Percentiles rank a stretch among this genome's conserved stretches.
Evolutionary conservation across 176 grass and related monocot species (phyloP).

Genomic region (Triticum timopheevii): DNA sequence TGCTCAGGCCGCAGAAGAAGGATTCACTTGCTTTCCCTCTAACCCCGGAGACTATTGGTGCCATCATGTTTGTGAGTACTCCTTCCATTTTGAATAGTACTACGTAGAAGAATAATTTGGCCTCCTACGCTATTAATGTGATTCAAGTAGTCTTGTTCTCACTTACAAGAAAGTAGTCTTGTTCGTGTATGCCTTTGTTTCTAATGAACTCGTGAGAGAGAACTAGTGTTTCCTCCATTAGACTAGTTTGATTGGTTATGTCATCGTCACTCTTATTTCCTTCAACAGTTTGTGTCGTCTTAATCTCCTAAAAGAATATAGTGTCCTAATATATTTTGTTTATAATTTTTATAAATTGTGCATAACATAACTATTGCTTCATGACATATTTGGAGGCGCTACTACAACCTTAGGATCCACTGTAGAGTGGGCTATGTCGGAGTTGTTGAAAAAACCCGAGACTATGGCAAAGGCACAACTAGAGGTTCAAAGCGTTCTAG

Average conservation of each 20-base stretch:
- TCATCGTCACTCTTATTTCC: background rate
- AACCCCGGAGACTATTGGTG: background rate
- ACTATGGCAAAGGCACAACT: background rate
- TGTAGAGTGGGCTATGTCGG: conserved; percentile 14
- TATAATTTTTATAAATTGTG: background rate
- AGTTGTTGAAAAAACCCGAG: background rate
- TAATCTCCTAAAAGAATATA: too few relatives aligned
- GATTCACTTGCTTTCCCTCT: background rate
- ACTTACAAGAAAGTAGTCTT: too few relatives aligned
- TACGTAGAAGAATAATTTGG: background rate
- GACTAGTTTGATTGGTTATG: background rate
- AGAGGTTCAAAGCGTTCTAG: background rate
- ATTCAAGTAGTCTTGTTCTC: too few relatives aligned
- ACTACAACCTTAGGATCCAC: background rate
- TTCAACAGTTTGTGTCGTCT: too few relatives aligned
- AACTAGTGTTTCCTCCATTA: too few relatives aligned
- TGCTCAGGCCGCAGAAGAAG: background rate
- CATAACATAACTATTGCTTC: background rate
- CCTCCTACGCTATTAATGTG: background rate
- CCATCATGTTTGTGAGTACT: background rate
- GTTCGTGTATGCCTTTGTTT: too few relatives aligned
- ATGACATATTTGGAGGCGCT: background rate
- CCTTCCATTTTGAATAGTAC: background rate
- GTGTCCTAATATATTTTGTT: background rate
- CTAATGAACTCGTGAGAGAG: too few relatives aligned